Evolutionary conservation across 2,329 filamentous ascomycete genomes (phyloP).

Genomic region (Chrysoporthe deuterocubensis): DNA sequence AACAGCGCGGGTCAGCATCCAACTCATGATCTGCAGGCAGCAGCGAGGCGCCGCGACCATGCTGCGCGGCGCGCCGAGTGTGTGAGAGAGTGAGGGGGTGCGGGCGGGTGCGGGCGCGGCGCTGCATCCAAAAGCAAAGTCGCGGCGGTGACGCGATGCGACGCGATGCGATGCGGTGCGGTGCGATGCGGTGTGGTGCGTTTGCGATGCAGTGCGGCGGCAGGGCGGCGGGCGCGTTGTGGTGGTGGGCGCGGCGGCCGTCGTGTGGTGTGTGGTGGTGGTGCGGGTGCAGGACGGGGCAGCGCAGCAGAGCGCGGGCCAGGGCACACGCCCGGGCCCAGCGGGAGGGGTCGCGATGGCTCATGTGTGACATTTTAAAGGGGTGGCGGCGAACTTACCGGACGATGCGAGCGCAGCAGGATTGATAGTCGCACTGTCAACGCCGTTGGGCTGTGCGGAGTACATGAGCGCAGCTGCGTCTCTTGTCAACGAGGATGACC

Average conservation of each 20-base stretch:
- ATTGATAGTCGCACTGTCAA: slow-evolving; percentile 89
- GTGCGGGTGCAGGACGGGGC: slow-evolving; percentile 20
- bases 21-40: slow-evolving; percentile 17
- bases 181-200: slow-evolving; percentile 15
- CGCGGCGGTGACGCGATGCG: slow-evolving; percentile 5
- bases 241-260: slow-evolving; percentile 9
- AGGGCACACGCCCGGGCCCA: slow-evolving; percentile 28
- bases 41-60: slow-evolving; percentile 25
- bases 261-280: slow-evolving; percentile 17
- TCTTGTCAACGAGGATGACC: slow-evolving; percentile 40
- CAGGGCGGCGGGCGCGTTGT: slow-evolving; percentile 4
- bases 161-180: slow-evolving; percentile 22
- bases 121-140: slow-evolving; percentile 2
- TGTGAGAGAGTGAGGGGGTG: slow-evolving; percentile 8
- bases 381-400: slow-evolving; percentile 57
- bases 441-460: slow-evolving; percentile 70
- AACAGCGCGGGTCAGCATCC: slow-evolving; percentile 38
- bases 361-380: slow-evolving; percentile 29
- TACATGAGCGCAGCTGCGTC: slow-evolving; percentile 55
- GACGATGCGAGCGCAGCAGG: slow-evolving; percentile 82
- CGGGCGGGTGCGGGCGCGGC: neutral
- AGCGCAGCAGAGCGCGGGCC: slow-evolving; percentile 15
- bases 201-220: slow-evolving; percentile 9
- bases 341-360: slow-evolving; percentile 29
- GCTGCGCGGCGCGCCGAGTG: slow-evolving; percentile 4